Evolutionary conservation across 1,139 yeast genomes (phyloP).

Genomic region (Diutina siamensis): DNA sequence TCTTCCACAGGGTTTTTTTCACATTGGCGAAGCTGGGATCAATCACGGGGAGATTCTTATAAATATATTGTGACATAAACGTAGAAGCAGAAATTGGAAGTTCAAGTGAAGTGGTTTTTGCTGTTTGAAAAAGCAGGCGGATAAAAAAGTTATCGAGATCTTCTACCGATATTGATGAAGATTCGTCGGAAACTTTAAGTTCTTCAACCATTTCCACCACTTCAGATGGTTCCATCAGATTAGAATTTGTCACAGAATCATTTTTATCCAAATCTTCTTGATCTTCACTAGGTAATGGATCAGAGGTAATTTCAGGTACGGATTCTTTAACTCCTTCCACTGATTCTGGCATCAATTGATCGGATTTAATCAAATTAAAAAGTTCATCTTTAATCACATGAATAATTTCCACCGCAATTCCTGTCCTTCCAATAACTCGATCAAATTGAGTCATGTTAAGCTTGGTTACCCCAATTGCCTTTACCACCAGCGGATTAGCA

Average conservation of each 20-base stretch:
- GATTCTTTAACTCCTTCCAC: constrained; percentile 11
- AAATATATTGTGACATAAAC: constrained; percentile 59
- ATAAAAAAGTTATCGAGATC: constrained; percentile 75
- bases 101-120: constrained; percentile 45
- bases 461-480: constrained; percentile 65
- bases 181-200: neutral
- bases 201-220: neutral
- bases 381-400: constrained; percentile 49
- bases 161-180: constrained; percentile 30
- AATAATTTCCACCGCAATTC: constrained; percentile 54
- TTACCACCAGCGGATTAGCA: constrained; percentile 48
- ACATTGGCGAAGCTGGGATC: constrained; percentile 48
- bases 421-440: constrained; percentile 42
- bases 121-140: constrained; percentile 56
- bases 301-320: no score
- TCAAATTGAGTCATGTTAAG: constrained; percentile 36
- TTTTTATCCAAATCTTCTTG: no score
- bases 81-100: constrained; percentile 60
- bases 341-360: constrained; percentile 29
- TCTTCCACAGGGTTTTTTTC: constrained; percentile 83
- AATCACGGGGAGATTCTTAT: constrained; percentile 56
- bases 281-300: no score
- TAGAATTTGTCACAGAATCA: no score
- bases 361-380: constrained; percentile 32
- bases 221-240: neutral